Evolutionary conservation across 2,329 filamentous ascomycete species (phyloP), one percentile per base, ranked within the genome.

Genomic region (Plenodomus biglobosus): DNA sequence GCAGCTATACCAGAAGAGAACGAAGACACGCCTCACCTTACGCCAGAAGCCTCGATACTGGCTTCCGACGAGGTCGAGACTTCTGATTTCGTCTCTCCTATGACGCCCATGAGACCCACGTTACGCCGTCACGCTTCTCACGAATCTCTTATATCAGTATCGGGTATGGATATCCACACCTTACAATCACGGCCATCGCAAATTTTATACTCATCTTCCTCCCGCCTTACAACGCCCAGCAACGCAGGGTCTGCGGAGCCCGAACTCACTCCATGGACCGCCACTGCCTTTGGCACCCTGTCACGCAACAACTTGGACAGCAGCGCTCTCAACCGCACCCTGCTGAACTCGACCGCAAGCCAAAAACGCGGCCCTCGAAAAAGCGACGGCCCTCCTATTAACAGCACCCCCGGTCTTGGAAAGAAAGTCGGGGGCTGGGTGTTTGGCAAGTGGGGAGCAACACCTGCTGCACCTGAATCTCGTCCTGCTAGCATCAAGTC

Each of bases 121-220:
- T 71, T 92, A 3, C 87, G 83, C 35, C 85, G 87, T 24, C 80
- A 84, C 2, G 68, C 84, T 1, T 96, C 92, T 1, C 90, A 95
- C 60, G 92, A 96, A 68, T 95, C 90, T 16, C 85, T 96, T 52
- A 82, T 96, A 58, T 96, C 92, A 0, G 81, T 96, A 1, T 84
- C 86, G 0, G 91, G 90, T 2, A 86, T 96, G 69, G 92, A 96
- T 66, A 95, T 96, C 41, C 91, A 95, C 68, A 91, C 88, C 0
- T 78, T 95, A 3, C 85, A 86, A 61, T 80, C 81, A 1, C 83
- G 88, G 3, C 89, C 90, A 0, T 89, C 87, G 27, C 89, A 95
- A 62, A 80, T 94, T 49, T 82, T 85, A 16, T 76, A 75, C 52
- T 62, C 65, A 3, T 73, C 81, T 19, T 82, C 80, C 48, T 77